Percentiles rank a stretch among this genome's conserved stretches.
Evolutionary conservation across 176 grass and related monocot genomes (phyloP).

Genomic region (Rhynchospora tenuis): DNA sequence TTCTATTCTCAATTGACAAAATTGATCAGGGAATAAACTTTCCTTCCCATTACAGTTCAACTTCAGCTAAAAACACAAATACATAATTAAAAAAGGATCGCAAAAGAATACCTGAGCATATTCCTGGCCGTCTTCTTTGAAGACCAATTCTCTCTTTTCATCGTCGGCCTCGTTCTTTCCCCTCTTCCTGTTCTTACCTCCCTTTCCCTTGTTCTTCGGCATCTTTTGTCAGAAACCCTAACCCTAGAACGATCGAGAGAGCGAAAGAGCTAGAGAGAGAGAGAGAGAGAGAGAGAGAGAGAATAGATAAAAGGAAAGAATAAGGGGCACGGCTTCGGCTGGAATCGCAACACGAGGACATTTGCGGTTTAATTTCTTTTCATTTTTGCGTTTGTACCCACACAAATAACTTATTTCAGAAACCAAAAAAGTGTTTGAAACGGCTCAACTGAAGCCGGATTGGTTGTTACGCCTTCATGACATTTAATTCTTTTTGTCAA

Average conservation of each 20-base stretch:
- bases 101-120: constrained; percentile 16
- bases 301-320: not conserved
- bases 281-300: not conserved
- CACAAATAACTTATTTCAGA: not conserved
- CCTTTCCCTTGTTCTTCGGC: constrained; percentile 53
- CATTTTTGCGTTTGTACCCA: not conserved
- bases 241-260: constrained; percentile 21
- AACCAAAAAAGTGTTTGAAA: not conserved
- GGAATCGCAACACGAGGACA: not conserved
- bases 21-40: not conserved
- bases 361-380: not conserved
- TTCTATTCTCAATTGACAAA: not conserved
- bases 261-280: not conserved
- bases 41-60: not conserved
- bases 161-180: constrained; percentile 44
- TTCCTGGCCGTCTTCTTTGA: constrained; percentile 48
- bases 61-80: not conserved
- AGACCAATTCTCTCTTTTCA: constrained; percentile 40
- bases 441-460: not conserved
- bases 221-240: constrained; percentile 17
- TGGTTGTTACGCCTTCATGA: too few relatives aligned
- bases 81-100: constrained; percentile 35
- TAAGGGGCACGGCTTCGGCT: not conserved
- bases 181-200: constrained; percentile 34
- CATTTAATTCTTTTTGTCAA: too few relatives aligned